Base-by-base conservation (phyloP, 192 early-diverging fungal species). In the Coemansia guatemalensis region DNA sequence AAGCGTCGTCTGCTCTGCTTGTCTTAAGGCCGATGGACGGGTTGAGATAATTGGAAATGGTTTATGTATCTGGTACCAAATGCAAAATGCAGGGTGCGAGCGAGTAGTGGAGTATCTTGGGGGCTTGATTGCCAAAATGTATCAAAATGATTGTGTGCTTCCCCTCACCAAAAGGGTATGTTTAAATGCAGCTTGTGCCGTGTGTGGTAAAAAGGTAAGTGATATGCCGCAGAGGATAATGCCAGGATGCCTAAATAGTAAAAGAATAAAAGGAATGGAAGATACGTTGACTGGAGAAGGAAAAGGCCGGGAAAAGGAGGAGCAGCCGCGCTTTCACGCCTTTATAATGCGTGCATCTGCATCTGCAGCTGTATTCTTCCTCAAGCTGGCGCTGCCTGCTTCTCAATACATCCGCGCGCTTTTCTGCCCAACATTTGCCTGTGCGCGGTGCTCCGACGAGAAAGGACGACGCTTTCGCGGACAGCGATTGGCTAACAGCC, bases 111-210 rank as follows among this genome's bases (percentile, higher is more conserved):
- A 44, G 39, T 44, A 44, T 44, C 39, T 44, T 44, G 39, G 39
- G 39, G 27, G 20, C 29, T 29, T 52, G 52, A 22, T 23, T 41
- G 50, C 39, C 39, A 44, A 90, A 85, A 59, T 93, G 93, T 21
- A 89, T 88, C 39, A 93, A 76, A 8, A 92, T 88, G 23, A 92
- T 59, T 2, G 90, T 89, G 54, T 93, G 68, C 23, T 22, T 52
- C 8, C 6, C 50, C 20, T 18, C 8, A 27, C 29, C 8, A 53
- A 53, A 29, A 29, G 21, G 25, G 27, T 55, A 32, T 29, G 53
- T 18, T 26, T 30, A 21, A 18, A 55, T 55, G 53, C 53, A 55
- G 3, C 39, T 44, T 44, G 39, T 44, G 14, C 39, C 39, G 39
- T 44, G 39, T 17, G 39, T 44, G 39, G 39, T 44, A 44, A 44